Evolutionary conservation across 441 rosid genomes (phyloP), one percentile per base, ranked within the genome.

Genomic region (Melastoma candidum): DNA sequence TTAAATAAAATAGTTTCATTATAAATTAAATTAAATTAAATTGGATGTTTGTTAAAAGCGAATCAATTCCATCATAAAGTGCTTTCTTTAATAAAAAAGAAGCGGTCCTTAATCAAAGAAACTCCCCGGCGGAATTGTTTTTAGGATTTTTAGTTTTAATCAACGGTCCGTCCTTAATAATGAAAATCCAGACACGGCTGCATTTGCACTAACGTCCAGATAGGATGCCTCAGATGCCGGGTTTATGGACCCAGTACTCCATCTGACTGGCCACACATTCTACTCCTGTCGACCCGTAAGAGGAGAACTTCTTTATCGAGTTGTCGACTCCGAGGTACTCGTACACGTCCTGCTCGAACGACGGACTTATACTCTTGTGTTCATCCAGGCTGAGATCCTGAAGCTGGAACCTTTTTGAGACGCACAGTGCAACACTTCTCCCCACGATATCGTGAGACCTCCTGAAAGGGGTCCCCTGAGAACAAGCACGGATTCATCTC

Each of bases 371-470:
- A 67, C 65, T 78, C 58, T 54, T 77, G 77, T 88, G 65, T 54
- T 88, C 93, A 24, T 81, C 95, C 36, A 93, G 80, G 46, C 67
- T 75, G 49, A 93, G 72, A 57, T 79, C 82, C 77, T 72, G 75
- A 59, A 88, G 98, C 61, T 80, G 81, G 65, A 92, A 86, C 49
- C 74, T 74, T 70, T 70, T 80, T 12, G 83, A 68, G 11, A 88
- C 83, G 44, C 98, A 88, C 22, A 88, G 68, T 12, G 92, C 90
- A 54, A 93, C 98, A 3, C 83, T 72, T 60, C 82, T 81, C 27
- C 95, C 97, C 24, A 82, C 96, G 47, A 93, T 54, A 58, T 88
- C 98, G 52, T 93, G 97, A 46, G 98, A 82, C 36, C 95, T 85
- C 69, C 98, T 74, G 68, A 88, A 93, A 36, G 98, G 95, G 63